These are phyloP conservation scores for Naganishia cerealis DNA, from an alignment of 1,284 basidiomycete genomes.

Conservation along the genomic window DNA sequence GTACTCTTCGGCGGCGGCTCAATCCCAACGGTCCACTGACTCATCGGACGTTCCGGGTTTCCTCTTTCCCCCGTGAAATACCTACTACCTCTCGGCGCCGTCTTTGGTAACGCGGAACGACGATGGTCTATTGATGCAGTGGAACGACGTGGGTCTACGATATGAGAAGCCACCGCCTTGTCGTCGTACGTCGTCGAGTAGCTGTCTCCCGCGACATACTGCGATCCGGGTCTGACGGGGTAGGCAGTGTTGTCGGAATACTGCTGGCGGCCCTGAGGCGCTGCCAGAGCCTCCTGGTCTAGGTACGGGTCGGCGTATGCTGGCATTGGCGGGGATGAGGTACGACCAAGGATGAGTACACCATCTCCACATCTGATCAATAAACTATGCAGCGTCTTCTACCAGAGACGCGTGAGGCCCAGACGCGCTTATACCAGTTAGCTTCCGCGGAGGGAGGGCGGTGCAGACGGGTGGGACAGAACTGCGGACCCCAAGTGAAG, in stretches of 20 bases:
- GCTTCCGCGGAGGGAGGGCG: too few relatives aligned
- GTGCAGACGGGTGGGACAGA: too few relatives aligned
- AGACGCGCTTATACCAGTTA: too few relatives aligned
- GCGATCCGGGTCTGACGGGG: slow-evolving; percentile 9
- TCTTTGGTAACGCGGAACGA: slow-evolving; percentile 12
- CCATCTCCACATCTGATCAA: too few relatives aligned
- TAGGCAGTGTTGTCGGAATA: slow-evolving; percentile 22
- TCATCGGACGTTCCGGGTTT: slow-evolving; percentile 28
- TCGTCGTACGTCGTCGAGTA: slow-evolving; percentile 13
- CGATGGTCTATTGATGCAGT: slow-evolving; percentile 1
- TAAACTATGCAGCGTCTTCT: too few relatives aligned
- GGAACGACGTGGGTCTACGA: not conserved
- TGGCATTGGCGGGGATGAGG: not conserved
- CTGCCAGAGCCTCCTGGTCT: slow-evolving; percentile 9
- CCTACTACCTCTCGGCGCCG: slow-evolving; percentile 19
- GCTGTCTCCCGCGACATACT: slow-evolving; percentile 6
- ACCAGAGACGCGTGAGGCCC: too few relatives aligned
- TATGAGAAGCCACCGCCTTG: not conserved
- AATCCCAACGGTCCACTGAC: slow-evolving; percentile 40
- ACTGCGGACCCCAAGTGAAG: too few relatives aligned
- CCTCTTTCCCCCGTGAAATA: slow-evolving; percentile 26
- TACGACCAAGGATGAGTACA: too few relatives aligned
- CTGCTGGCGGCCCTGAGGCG: slow-evolving; percentile 1
- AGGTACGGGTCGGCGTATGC: slow-evolving; percentile 13
- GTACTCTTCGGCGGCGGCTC: slow-evolving; percentile 51